Percentiles rank a stretch among this genome's conserved stretches.
Conservation (phyloP, 306 rosid species). For the Vigna trinervia region DNA sequence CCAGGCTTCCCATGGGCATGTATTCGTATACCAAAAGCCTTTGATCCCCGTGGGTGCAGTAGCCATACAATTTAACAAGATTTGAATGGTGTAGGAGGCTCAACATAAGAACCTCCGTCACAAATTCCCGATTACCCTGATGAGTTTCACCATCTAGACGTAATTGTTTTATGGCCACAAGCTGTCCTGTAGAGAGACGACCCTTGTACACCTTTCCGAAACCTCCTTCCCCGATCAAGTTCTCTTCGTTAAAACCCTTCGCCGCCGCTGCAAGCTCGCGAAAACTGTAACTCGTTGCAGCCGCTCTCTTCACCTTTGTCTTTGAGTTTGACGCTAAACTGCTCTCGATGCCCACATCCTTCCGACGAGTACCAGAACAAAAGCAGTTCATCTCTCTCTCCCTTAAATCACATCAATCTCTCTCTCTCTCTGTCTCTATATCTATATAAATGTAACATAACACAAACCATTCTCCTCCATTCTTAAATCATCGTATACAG, state of each 20-base stretch:
- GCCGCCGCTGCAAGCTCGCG: constrained; percentile 36
- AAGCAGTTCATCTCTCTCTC: constrained; percentile 38
- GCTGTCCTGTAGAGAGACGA: constrained; percentile 67
- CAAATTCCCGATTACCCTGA: constrained; percentile 83
- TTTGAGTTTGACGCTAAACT: not conserved
- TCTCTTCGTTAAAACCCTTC: constrained; percentile 45
- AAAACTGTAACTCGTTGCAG: constrained; percentile 40
- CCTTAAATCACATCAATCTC: not conserved
- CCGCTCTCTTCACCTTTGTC: not conserved
- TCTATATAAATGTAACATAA: not conserved
- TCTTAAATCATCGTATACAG: not conserved
- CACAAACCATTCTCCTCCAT: not conserved
- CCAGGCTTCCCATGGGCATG: constrained; percentile 69
- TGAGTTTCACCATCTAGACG: constrained; percentile 58
- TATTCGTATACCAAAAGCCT: constrained; percentile 90
- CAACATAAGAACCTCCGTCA: constrained; percentile 84
- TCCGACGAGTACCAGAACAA: constrained; percentile 6
- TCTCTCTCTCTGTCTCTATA: rapidly evolving
- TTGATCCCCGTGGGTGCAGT: constrained; percentile 84
- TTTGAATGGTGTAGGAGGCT: constrained; percentile 79
- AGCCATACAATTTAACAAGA: constrained; percentile 81
- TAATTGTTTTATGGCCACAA: constrained; percentile 83
- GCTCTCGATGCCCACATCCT: constrained; percentile 16
- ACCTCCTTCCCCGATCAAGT: constrained; percentile 90
- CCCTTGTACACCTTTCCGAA: constrained; percentile 91